A percentile compares a stretch with the other conserved stretches of the same genome.
Evolutionary conservation across 208 protist species (phyloP).

Genomic region (Angomonas deanei): DNA sequence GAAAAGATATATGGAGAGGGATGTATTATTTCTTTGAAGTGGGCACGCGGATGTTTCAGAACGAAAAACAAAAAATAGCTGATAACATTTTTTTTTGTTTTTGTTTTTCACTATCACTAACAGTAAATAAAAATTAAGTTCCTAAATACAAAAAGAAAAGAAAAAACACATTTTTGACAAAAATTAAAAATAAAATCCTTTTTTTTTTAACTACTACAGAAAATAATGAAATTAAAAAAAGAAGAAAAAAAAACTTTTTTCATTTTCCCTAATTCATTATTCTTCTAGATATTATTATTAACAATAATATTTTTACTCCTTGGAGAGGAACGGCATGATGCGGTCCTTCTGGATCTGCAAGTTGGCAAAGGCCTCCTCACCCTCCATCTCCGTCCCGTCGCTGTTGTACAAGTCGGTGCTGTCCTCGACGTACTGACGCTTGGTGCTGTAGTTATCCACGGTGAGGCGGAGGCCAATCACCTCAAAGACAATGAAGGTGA

Average conservation of each 20-base stretch:
- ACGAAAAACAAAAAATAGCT: too few relatives aligned
- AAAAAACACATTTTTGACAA: not conserved
- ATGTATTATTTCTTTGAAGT: too few relatives aligned
- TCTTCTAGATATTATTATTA: not conserved
- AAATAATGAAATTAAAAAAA: not conserved
- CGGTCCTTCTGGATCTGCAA: constrained; percentile 82
- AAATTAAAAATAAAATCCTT: not conserved
- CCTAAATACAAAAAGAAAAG: not conserved
- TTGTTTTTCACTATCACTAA: not conserved
- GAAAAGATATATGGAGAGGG: too few relatives aligned
- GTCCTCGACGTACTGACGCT: constrained; percentile 73
- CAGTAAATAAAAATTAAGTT: not conserved
- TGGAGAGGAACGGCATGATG: constrained; percentile 89
- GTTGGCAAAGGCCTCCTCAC: constrained; percentile 82
- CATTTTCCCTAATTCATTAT: not conserved
- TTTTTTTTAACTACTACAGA: not conserved
- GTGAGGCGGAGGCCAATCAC: constrained; percentile 23
- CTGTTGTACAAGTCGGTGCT: constrained; percentile 73
- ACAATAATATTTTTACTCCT: constrained; percentile 19
- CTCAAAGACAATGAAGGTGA: constrained; percentile 25
- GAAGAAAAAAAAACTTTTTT: not conserved
- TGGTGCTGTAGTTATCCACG: constrained; percentile 40
- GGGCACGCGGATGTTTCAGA: too few relatives aligned
- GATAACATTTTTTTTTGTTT: too few relatives aligned
- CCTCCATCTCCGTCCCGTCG: constrained; percentile 78